These are phyloP conservation scores for Debaryomycetaceae sp. DNA, from an alignment of 1,139 yeast species.

Conservation along the genomic window DNA sequence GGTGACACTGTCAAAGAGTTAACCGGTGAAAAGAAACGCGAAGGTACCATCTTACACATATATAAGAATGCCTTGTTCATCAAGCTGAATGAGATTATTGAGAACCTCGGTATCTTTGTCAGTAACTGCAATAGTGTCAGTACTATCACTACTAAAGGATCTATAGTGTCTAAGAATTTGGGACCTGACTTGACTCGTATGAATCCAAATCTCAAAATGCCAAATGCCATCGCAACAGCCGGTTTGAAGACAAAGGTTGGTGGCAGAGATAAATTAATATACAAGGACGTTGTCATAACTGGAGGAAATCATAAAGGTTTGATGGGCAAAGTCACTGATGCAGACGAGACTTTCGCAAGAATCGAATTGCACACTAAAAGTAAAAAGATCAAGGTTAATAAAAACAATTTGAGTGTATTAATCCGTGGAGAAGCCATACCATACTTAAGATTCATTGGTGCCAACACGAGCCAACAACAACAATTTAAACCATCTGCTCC, in stretches of 20 bases:
- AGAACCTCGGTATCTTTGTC: conserved; percentile 90
- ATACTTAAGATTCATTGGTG: conserved; percentile 74
- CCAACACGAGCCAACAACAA: conserved; percentile 20
- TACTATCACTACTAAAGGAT: conserved; percentile 81
- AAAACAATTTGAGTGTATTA: conserved; percentile 69
- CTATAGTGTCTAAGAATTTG: conserved; percentile 49
- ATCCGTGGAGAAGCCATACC: conserved; percentile 68
- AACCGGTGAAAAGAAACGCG: conserved; percentile 60
- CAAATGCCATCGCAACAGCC: conserved; percentile 44
- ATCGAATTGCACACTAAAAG: conserved; percentile 91
- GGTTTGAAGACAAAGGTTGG: conserved; percentile 54
- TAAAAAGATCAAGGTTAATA: conserved; percentile 82
- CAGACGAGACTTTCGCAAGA: conserved; percentile 87
- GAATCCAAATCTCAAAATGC: conserved; percentile 73
- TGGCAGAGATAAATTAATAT: conserved; percentile 78
- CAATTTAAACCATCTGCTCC: conserved; percentile 30
- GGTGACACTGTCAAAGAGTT: conserved; percentile 91
- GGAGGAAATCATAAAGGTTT: conserved; percentile 93
- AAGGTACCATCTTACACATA: conserved; percentile 84
- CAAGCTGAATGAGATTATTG: conserved; percentile 72
- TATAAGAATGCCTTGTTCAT: conserved; percentile 77
- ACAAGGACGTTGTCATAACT: conserved; percentile 81
- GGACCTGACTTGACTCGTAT: conserved; percentile 73
- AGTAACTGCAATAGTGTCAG: conserved; percentile 72
- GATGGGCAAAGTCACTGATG: conserved; percentile 89